phyloP scores from a whole-genome alignment of 176 grass and related monocot species.

The Saccharum officinarum region DNA sequence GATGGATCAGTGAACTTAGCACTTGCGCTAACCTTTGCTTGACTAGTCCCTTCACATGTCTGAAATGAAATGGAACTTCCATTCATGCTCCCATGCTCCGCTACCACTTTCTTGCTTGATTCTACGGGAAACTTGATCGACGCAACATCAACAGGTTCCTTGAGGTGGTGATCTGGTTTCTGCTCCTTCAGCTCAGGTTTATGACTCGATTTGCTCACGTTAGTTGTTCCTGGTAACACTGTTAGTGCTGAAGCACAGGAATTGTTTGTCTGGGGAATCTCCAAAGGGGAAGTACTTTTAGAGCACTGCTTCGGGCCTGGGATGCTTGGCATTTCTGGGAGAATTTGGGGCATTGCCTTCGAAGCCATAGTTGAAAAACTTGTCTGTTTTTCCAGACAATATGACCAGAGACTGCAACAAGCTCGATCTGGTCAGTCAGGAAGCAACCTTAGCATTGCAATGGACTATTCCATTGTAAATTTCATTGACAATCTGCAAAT shows the following conservation, averaged over 20 bases:
- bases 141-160: conserved; percentile 32
- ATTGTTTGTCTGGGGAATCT: conserved; percentile 28
- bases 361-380: conserved; percentile 36
- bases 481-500: conserved; percentile 19
- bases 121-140: neutral
- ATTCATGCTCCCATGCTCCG: conserved; percentile 21
- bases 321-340: conserved; percentile 27
- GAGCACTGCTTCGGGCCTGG: conserved; percentile 28
- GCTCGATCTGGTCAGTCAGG: neutral
- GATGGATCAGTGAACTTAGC: conserved; percentile 38
- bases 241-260: neutral
- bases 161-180: conserved; percentile 28
- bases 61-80: conserved; percentile 40
- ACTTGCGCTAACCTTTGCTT: conserved; percentile 37
- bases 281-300: conserved; percentile 3
- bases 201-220: conserved; percentile 25
- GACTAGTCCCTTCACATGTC: conserved; percentile 28
- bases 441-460: neutral
- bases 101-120: conserved; percentile 6
- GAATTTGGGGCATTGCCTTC: conserved; percentile 22
- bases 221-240: neutral
- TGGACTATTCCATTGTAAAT: neutral
- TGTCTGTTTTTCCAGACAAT: conserved; percentile 11
- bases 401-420: neutral
- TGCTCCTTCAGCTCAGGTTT: conserved; percentile 12